Conservation (phyloP, 148 eudicot genomes). For the Diospyros kaki region DNA sequence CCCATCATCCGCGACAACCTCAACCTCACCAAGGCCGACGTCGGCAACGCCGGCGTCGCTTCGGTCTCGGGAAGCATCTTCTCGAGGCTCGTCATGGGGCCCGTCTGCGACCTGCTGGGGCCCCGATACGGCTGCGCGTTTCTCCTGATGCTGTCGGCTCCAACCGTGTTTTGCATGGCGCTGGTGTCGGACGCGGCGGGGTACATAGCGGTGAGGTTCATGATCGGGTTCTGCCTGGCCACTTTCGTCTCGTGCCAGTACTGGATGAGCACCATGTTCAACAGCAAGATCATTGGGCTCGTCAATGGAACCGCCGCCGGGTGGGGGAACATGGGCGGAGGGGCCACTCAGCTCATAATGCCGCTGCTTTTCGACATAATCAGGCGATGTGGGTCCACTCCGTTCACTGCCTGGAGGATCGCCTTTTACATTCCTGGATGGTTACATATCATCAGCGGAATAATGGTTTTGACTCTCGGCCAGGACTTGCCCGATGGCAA, state of each 20-base stretch:
- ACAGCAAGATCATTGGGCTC: constrained; percentile 35
- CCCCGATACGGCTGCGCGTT: constrained; percentile 29
- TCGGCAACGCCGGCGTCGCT: constrained; percentile 29
- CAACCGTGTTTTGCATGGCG: constrained; percentile 19
- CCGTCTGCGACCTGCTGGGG: constrained; percentile 20
- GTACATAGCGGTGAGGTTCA: constrained; percentile 34
- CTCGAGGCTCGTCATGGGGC: constrained; percentile 26
- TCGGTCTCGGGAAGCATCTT: constrained; percentile 29
- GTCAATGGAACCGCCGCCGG: constrained; percentile 47
- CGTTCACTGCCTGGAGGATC: constrained; percentile 52
- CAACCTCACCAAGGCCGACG: constrained; percentile 20
- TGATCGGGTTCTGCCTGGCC: constrained; percentile 51
- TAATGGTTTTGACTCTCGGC: constrained; percentile 46
- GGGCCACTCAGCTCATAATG: constrained; percentile 46
- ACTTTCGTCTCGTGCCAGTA: constrained; percentile 53
- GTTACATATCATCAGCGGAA: constrained; percentile 34
- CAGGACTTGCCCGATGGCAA: constrained; percentile 59
- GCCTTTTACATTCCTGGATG: constrained; percentile 52
- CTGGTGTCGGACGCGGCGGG: constrained; percentile 15
- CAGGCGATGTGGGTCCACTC: constrained; percentile 28
- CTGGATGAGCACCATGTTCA: constrained; percentile 56
- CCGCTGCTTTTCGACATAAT: constrained; percentile 33
- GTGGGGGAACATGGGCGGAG: constrained; percentile 62
- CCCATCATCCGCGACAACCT: constrained; percentile 32
- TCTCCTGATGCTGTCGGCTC: constrained; percentile 21